Percentiles rank a stretch among this genome's conserved stretches.
These are phyloP conservation scores for Cytidiella melzeri DNA, from an alignment of 768 basidiomycete species.

Conservation along the genomic window DNA sequence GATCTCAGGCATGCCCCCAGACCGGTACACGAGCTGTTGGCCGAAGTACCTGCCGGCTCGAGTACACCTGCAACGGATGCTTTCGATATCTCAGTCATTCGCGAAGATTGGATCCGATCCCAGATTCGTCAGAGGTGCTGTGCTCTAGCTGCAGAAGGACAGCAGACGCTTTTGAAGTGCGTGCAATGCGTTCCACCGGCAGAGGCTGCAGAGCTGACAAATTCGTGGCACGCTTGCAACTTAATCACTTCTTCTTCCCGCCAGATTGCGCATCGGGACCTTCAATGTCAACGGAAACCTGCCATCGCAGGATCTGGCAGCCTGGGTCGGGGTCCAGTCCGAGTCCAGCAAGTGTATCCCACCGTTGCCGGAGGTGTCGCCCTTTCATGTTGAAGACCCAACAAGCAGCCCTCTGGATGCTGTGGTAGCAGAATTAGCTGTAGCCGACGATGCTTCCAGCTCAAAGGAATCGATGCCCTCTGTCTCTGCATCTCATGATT, in stretches of 20 bases:
- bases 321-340: slow-evolving; percentile 46
- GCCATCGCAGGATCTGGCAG: slow-evolving; percentile 65
- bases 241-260: background rate
- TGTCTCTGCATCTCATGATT: too few relatives aligned
- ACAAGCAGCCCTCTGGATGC: background rate
- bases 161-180: slow-evolving; percentile 15
- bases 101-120: slow-evolving; percentile 58
- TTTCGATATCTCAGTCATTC: slow-evolving; percentile 49
- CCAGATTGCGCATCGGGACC: slow-evolving; percentile 64
- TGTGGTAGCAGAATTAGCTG: too few relatives aligned
- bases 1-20: slow-evolving; percentile 49
- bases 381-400: slow-evolving; percentile 17
- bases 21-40: slow-evolving; percentile 50
- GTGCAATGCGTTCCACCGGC: background rate
- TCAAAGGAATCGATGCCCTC: too few relatives aligned
- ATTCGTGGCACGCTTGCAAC: too few relatives aligned
- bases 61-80: slow-evolving; percentile 47
- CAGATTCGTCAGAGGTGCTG: slow-evolving; percentile 31
- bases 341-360: slow-evolving; percentile 16
- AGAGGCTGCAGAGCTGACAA: background rate
- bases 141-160: background rate
- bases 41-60: slow-evolving; percentile 53
- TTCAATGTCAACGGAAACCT: slow-evolving; percentile 82
- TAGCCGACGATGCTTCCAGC: too few relatives aligned
- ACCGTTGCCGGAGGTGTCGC: slow-evolving; percentile 20